Base-by-base conservation (phyloP, 768 basidiomycete species). In the Chalciporus piperatus region DNA sequence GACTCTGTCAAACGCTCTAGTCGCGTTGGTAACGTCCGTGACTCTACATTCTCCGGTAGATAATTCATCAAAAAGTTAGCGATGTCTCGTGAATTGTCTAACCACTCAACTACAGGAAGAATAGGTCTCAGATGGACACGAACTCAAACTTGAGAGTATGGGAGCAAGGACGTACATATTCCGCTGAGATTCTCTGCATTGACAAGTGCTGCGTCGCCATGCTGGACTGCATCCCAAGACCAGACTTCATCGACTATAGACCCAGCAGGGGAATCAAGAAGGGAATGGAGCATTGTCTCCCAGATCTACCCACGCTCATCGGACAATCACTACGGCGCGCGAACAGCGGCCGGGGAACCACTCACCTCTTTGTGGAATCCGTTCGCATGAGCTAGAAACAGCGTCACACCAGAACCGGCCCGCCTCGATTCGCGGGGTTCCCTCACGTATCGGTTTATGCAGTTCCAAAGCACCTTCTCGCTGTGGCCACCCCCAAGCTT, bases 321-420 rank as follows among this genome's bases (percentile, higher is more conserved):
- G 16, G 8, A 14, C 6, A 48, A 38, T 3, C 10, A 27, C 35
- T 45, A 37, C 9, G 12, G 3, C n/a, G 22, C 19, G 9, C 22
- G 37, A 12, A 37, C 16, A 1, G 35, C 35, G 6, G 10, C 19
- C 23, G 1, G 27, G 12, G 33, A 32, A 55, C 1, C 4, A 43
- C 80, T 43, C 47, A 83, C 89, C 82, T 95, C 92, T 66, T 94
- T 95, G 42, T 81, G 82, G 59, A 95, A 87, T 1, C 94, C 92
- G 67, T 91, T 95, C 3, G 90, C 91, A 65, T 95, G 93, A 4
- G 82, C 80, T 42, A 89, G 73, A 55, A 94, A 79, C 46, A 95
- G 67, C 0, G 91, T 95, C 10, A 89, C 46, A 0, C 86, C 81
- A 19, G 13, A 23, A 1, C 9, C 3, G 42, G 10, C 30, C 42